Evolutionary conservation across 495 filamentous ascomycete genomes (phyloP).

Genomic region (Penicillium canescens): DNA sequence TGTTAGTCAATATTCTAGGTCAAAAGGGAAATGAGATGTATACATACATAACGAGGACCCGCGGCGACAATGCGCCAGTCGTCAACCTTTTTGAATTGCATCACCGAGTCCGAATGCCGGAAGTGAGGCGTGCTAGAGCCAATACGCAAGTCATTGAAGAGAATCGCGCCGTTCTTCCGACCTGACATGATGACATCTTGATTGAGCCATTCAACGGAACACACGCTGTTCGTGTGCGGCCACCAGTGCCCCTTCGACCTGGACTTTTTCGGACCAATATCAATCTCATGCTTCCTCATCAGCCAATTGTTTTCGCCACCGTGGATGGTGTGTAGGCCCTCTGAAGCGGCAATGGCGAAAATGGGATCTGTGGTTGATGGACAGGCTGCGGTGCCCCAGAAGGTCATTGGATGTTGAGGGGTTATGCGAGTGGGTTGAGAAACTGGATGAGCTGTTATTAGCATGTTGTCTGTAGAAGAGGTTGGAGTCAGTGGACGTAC

Average conservation of each 20-base stretch:
- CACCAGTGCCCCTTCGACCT: no score
- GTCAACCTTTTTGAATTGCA: conserved; percentile 40
- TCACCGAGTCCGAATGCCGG: conserved; percentile 35
- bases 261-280: conserved; percentile 4
- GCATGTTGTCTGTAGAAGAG: background rate
- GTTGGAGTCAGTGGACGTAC: conserved; percentile 19
- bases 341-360: conserved; percentile 45
- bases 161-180: conserved; percentile 35
- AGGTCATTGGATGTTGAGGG: conserved; percentile 18
- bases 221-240: conserved; percentile 15
- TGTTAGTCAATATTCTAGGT: background rate
- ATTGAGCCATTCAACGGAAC: conserved; percentile 43
- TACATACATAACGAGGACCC: conserved; percentile 37
- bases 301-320: conserved; percentile 33
- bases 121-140: conserved; percentile 33
- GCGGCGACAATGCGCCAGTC: conserved; percentile 36
- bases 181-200: conserved; percentile 38
- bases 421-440: conserved; percentile 32
- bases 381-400: conserved; percentile 42
- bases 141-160: conserved; percentile 40
- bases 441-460: conserved; percentile 16
- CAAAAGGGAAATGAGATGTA: background rate
- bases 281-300: conserved; percentile 30
- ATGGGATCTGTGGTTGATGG: conserved; percentile 26
- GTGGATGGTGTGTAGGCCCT: conserved; percentile 40